Percentiles rank a stretch among this genome's conserved stretches.
Conservation (phyloP, 371 early-diverging fungal genomes). For the Chytridium lagenaria region DNA sequence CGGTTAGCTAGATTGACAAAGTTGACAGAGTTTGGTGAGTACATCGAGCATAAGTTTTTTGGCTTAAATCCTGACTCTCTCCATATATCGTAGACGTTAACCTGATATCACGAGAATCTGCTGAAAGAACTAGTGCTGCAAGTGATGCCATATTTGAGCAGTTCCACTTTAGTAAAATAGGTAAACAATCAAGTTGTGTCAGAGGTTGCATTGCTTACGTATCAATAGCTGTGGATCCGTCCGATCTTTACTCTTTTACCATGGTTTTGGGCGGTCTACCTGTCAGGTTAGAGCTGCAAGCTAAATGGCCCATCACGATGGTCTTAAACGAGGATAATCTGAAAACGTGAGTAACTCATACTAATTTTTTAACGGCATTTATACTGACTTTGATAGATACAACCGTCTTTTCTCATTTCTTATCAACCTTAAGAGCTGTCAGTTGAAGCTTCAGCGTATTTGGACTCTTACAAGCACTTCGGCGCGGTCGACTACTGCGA, state of each 20-base stretch:
- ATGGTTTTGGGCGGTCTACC: conserved; percentile 62
- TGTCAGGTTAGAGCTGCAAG: conserved; percentile 62
- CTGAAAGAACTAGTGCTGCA: not conserved
- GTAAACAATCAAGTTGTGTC: not conserved
- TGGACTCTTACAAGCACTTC: conserved; percentile 41
- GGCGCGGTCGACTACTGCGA: no score
- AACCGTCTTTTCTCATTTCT: conserved; percentile 66
- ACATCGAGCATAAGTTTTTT: no score
- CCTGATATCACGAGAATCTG: not conserved
- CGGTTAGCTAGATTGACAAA: conserved; percentile 51
- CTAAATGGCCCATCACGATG: conserved; percentile 80
- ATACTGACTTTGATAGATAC: no score
- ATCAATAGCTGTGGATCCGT: not conserved
- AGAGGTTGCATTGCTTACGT: not conserved
- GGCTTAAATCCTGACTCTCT: no score
- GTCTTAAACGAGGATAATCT: conserved; percentile 68
- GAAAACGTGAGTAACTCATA: conserved; percentile 56
- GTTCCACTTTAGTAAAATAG: conserved; percentile 18
- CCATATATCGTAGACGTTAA: not conserved
- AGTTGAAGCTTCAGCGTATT: conserved; percentile 54
- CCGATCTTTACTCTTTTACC: conserved; percentile 34
- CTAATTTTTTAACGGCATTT: no score
- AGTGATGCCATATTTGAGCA: not conserved
- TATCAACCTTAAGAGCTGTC: conserved; percentile 57
- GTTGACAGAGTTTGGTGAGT: conserved; percentile 41